These are phyloP conservation scores for Yamadazyma sp. DNA, from an alignment of 1,139 yeast genomes.

Conservation along the genomic window DNA sequence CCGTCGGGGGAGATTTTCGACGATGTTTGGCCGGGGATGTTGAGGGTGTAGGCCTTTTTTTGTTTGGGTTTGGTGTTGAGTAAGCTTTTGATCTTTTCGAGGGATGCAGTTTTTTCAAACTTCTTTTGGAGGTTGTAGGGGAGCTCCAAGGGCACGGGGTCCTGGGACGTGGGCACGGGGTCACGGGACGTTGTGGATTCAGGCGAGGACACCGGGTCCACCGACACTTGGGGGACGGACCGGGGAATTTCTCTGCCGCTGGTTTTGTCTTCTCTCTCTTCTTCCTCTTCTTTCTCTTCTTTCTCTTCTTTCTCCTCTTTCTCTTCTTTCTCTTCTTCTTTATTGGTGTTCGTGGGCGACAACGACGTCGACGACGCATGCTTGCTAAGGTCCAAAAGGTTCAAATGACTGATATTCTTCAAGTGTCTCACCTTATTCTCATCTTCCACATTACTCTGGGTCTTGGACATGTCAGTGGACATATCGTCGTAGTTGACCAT, in stretches of 20 bases:
- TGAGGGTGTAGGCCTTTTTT: conserved; percentile 72
- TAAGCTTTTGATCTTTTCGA: conserved; percentile 40
- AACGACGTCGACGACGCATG: conserved; percentile 8
- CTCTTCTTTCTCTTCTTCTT: no score
- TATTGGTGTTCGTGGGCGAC: conserved; percentile 9
- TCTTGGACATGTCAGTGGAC: conserved; percentile 1
- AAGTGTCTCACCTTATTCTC: conserved; percentile 18
- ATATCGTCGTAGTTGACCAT: conserved; percentile 18
- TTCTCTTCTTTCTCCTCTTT: no score
- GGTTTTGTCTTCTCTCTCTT: no score
- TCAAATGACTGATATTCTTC: conserved; percentile 45
- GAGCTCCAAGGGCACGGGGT: no score
- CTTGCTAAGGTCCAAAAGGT: conserved; percentile 31
- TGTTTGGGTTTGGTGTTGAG: conserved; percentile 41
- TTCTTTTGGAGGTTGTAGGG: conserved; percentile 35
- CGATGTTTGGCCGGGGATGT: conserved; percentile 89
- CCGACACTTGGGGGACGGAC: conserved; percentile 1
- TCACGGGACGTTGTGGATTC: no score
- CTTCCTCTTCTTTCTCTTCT: no score
- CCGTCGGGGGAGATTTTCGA: conserved; percentile 86
- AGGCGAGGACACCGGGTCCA: no score
- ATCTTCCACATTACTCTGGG: conserved; percentile 4
- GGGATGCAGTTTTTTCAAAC: conserved; percentile 42
- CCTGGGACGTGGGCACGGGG: no score
- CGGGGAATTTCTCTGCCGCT: no score